A percentile compares a stretch with the other conserved stretches of the same genome.
Evolutionary conservation across 495 filamentous ascomycete species (phyloP).

Genomic region (Hyaloscypha variabilis): DNA sequence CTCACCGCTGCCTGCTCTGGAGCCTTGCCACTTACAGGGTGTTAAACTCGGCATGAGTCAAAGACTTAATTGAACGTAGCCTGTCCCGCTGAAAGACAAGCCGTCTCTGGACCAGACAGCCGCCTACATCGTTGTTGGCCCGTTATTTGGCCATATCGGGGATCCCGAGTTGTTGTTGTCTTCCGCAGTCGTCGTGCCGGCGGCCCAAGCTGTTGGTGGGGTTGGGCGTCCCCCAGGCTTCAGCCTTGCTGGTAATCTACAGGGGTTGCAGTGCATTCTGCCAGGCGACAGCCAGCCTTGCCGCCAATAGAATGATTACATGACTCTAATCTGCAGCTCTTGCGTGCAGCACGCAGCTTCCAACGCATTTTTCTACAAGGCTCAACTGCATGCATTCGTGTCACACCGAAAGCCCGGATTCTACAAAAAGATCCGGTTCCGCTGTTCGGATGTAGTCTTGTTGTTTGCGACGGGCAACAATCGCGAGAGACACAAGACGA

Average conservation of each 20-base stretch:
- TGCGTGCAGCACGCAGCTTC: neutral
- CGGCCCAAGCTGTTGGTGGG: neutral
- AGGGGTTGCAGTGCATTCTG: neutral
- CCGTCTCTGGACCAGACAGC: neutral
- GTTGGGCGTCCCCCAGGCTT: neutral
- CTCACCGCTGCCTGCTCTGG: conserved; percentile 5
- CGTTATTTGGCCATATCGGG: neutral
- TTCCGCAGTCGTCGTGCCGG: neutral
- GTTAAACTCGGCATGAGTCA: conserved; percentile 1
- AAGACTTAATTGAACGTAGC: neutral
- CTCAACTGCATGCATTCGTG: conserved; percentile 2
- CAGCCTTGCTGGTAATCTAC: neutral
- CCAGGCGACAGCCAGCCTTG: neutral
- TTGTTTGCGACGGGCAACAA: neutral
- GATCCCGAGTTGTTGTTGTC: conserved; percentile 3
- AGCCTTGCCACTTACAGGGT: neutral
- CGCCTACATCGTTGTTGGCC: neutral
- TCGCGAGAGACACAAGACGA: conserved; percentile 14
- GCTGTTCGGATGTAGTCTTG: neutral
- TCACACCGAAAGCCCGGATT: neutral
- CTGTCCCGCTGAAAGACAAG: neutral
- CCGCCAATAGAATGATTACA: neutral
- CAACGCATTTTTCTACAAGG: conserved; percentile 3
- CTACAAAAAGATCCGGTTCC: neutral
- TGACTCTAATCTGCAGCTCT: neutral